Percentiles rank a stretch among this genome's conserved stretches.
Evolutionary conservation across 2,329 filamentous ascomycete species (phyloP).

Genomic region (Cercospora beticola): DNA sequence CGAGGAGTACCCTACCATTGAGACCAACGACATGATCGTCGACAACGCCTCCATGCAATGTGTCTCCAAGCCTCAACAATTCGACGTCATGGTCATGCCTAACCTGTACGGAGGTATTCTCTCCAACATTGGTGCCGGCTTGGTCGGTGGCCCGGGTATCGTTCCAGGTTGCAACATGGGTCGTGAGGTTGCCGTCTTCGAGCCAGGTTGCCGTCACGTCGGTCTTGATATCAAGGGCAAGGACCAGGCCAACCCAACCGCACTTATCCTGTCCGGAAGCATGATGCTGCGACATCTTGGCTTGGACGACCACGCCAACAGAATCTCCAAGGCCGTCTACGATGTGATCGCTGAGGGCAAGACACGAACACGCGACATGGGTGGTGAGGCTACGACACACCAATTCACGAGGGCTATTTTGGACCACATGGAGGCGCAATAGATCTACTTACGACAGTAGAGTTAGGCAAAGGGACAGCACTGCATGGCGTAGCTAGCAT

Average conservation of each 20-base stretch:
- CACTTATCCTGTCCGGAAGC: constrained; percentile 87
- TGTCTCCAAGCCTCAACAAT: constrained; percentile 93
- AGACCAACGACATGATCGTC: constrained; percentile 99
- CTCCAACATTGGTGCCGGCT: constrained; percentile 96
- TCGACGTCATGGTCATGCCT: constrained; percentile 99
- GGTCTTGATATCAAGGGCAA: constrained; percentile 99
- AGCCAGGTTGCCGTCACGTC: constrained; percentile 98
- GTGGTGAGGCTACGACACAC: constrained; percentile 82
- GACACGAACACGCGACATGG: constrained; percentile 92
- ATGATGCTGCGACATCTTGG: constrained; percentile 98
- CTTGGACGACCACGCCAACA: constrained; percentile 96
- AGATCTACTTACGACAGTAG: constrained; percentile 6
- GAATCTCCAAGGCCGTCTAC: constrained; percentile 86
- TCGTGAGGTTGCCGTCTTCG: constrained; percentile 95
- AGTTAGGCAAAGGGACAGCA: not conserved
- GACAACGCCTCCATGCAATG: constrained; percentile 99
- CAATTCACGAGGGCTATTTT: constrained; percentile 94
- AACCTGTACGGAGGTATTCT: constrained; percentile 98
- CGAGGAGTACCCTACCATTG: constrained; percentile 91
- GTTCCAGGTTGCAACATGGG: constrained; percentile 99
- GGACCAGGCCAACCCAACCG: constrained; percentile 97
- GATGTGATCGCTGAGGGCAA: constrained; percentile 85
- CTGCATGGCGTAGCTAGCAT: constrained; percentile 17
- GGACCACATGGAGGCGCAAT: constrained; percentile 76
- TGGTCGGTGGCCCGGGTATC: constrained; percentile 94